phyloP scores from a whole-genome alignment of 2,329 filamentous ascomycete genomes.

The Cryphonectria radicalis region DNA sequence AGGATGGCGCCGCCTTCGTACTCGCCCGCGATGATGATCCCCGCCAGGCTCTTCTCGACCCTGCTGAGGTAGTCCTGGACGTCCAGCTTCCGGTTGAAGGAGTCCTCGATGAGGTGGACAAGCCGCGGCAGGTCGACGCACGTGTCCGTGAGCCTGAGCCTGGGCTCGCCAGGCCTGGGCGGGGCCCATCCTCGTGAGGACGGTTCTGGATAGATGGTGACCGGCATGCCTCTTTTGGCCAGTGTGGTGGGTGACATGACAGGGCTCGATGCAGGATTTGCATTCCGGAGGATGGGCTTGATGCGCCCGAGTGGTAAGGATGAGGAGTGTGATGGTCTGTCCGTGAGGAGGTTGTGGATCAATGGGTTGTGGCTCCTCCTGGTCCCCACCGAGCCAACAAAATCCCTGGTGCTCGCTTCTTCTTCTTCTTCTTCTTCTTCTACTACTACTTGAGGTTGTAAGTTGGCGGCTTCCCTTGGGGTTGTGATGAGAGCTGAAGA shows the following conservation, averaged over 20 bases:
- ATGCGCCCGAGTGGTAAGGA: slow-evolving; percentile 79
- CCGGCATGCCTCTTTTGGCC: slow-evolving; percentile 86
- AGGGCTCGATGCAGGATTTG: slow-evolving; percentile 29
- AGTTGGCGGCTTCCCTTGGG: slow-evolving; percentile 77
- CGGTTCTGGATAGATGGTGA: slow-evolving; percentile 81
- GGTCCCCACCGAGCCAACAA: slow-evolving; percentile 57
- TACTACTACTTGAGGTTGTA: slow-evolving; percentile 36
- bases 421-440: slow-evolving; percentile 7
- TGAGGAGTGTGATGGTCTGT: slow-evolving; percentile 90
- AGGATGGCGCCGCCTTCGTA: slow-evolving; percentile 95
- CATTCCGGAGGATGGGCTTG: slow-evolving; percentile 36
- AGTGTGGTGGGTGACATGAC: slow-evolving; percentile 68
- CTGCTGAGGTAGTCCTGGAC: slow-evolving; percentile 80
- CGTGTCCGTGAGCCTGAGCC: slow-evolving; percentile 75
- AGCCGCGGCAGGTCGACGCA: slow-evolving; percentile 83
- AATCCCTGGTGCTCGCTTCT: slow-evolving; percentile 51
- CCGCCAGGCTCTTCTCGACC: slow-evolving; percentile 81
- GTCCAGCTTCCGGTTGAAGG: slow-evolving; percentile 84
- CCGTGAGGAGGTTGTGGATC: slow-evolving; percentile 93
- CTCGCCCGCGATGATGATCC: slow-evolving; percentile 91
- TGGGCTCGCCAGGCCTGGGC: slow-evolving; percentile 60
- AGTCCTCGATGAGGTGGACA: slow-evolving; percentile 88
- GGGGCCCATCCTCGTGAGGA: slow-evolving; percentile 68
- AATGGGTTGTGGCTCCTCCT: slow-evolving; percentile 74
- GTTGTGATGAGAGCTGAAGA: slow-evolving; percentile 91